Base-by-base conservation (phyloP, 2,329 filamentous ascomycete genomes). In the Ascochyta koolunga region DNA sequence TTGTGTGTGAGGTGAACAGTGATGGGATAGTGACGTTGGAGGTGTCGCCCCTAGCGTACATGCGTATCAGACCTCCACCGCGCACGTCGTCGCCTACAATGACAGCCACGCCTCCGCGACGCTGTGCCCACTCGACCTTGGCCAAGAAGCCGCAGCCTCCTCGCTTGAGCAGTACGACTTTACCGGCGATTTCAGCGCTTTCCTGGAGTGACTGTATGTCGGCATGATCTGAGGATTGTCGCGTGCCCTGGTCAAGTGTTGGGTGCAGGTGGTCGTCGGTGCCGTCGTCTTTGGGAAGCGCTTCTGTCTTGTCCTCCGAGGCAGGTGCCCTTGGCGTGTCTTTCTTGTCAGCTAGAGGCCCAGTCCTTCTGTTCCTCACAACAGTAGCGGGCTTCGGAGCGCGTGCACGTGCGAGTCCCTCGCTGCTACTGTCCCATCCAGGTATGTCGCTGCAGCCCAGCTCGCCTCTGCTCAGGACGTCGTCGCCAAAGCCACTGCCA, bases 21-120 rank as follows among this genome's bases (percentile, higher is more conserved):
- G 95, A 91, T 1, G 95, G 93, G 48, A 99, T 97, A 0, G 91
- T 91, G 61, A 98, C 85, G 68, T 97, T 96, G 29, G 93, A 96
- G 3, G 93, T 96, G 70, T 98, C 93, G 32, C 93, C 95, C 67
- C 90, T 87, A n/a, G 95, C 95, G 74, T 96, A 98, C 95, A 99
- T 99, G 65, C 96, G 95, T 44, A 98, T 90, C 57, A 99, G 79
- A 31, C 89, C 89, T 4, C 92, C 93, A 38, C 93, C 93, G 57
- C 90, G 89, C 53, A 90, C 89, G 73, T 97, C 90, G 73, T 99
- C 95, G 22, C 95, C 95, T 3, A 99, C 93, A 61, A 99, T 96
- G 56, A 99, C 80, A 31, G 91, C 95, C 55, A 92, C 83, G 18
- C 89, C 95, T 21, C 95, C 95, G 68, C 95, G 86, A 57, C 92